phyloP scores from a whole-genome alignment of 2,329 filamentous ascomycete genomes.

The Stachybotrys elegans region DNA sequence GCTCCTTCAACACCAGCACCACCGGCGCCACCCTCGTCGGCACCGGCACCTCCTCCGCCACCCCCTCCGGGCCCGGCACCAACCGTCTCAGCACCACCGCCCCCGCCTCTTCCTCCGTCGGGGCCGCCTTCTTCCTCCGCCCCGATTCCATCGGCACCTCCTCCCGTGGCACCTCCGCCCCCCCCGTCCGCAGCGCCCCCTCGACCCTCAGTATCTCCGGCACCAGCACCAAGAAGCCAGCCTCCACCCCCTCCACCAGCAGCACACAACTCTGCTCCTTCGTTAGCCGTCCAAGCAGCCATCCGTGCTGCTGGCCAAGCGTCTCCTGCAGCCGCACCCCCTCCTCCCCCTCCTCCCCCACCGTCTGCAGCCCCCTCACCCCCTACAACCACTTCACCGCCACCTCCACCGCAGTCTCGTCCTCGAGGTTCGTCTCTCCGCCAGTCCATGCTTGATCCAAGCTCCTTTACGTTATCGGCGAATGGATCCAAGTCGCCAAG shows the following conservation, averaged over 20 bases:
- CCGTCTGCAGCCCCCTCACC: slow-evolving; percentile 21
- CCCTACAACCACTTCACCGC: slow-evolving; percentile 34
- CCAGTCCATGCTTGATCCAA: slow-evolving; percentile 66
- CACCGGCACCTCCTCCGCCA: slow-evolving; percentile 36
- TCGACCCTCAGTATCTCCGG: slow-evolving; percentile 27
- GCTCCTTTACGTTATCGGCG: slow-evolving; percentile 65
- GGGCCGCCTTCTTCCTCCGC: slow-evolving; percentile 32
- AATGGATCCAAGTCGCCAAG: slow-evolving; percentile 55
- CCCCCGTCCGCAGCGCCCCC: slow-evolving; percentile 29
- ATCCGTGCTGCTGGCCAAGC: slow-evolving; percentile 38
- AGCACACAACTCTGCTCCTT: slow-evolving; percentile 22
- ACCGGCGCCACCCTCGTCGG: slow-evolving; percentile 34
- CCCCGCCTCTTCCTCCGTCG: slow-evolving; percentile 37
- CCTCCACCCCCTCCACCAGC: slow-evolving; percentile 17
- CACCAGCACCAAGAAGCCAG: slow-evolving; percentile 17
- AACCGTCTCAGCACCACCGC: slow-evolving; percentile 38
- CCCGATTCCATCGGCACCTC: slow-evolving; percentile 24
- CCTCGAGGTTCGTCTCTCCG: slow-evolving; percentile 44
- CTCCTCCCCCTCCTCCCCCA: slow-evolving; percentile 30
- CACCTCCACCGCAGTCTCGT: slow-evolving; percentile 29
- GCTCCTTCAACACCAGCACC: slow-evolving; percentile 35
- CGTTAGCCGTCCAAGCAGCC: slow-evolving; percentile 38
- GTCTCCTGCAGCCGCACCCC: slow-evolving; percentile 30
- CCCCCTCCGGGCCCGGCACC: slow-evolving; percentile 42
- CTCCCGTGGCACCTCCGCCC: slow-evolving; percentile 29